phyloP scores from a whole-genome alignment of 345 rosid genomes.

The Limnanthes douglasii region DNA sequence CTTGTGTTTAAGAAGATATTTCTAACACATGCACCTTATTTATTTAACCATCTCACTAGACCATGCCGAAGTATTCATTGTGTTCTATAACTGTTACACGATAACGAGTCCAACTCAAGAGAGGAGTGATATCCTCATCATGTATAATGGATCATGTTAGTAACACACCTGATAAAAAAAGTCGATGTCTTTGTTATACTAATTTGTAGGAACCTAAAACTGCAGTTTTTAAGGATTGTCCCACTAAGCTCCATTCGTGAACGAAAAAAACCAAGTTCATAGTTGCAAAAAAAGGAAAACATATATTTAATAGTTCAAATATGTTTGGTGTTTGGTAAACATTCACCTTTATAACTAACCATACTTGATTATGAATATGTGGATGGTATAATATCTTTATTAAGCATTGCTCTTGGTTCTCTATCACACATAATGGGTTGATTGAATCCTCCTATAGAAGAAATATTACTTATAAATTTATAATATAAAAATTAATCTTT shows the following conservation, averaged over 20 bases:
- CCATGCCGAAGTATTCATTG: constrained; percentile 34
- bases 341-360: constrained; percentile 18
- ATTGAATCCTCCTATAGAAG: constrained; percentile 69
- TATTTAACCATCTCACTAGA: constrained; percentile 44
- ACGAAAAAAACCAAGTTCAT: constrained; percentile 81
- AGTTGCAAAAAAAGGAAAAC: constrained; percentile 24
- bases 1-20: constrained; percentile 79
- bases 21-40: constrained; percentile 77
- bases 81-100: not conserved
- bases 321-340: not conserved
- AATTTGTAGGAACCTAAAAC: constrained; percentile 60
- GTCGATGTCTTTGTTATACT: constrained; percentile 51
- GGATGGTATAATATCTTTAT: constrained; percentile 67
- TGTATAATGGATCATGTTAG: too few relatives aligned
- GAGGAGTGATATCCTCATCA: too few relatives aligned
- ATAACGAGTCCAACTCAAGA: too few relatives aligned
- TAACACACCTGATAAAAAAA: constrained; percentile 77
- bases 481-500: too few relatives aligned
- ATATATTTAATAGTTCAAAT: not conserved
- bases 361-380: constrained; percentile 73
- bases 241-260: constrained; percentile 84
- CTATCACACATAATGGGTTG: constrained; percentile 95
- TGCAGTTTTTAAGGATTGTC: constrained; percentile 85
- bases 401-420: constrained; percentile 79
- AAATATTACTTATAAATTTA: too few relatives aligned